Evolutionary conservation across 176 grass and related monocot species (phyloP).

Genomic region (Avena insularis): DNA sequence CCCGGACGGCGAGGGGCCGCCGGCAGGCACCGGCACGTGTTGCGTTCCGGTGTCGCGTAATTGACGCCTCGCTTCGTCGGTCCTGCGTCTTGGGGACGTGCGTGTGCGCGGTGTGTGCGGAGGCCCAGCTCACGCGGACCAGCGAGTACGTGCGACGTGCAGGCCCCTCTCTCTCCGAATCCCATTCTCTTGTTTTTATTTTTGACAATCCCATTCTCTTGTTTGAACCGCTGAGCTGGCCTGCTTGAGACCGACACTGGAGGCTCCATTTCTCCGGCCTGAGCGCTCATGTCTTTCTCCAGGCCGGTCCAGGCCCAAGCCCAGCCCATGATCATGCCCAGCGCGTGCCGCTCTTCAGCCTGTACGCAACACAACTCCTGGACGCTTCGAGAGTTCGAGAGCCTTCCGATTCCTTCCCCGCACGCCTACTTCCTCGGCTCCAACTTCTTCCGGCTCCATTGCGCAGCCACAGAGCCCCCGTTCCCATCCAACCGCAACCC

Average conservation of each 20-base stretch:
- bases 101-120: too few species aligned
- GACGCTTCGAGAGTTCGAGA: slow-evolving; percentile 42
- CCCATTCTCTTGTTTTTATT: too few species aligned
- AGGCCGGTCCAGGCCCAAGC: not conserved
- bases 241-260: not conserved
- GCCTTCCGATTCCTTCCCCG: not conserved
- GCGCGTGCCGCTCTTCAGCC: not conserved
- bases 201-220: too few species aligned
- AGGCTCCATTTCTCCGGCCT: not conserved
- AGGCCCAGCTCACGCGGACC: too few species aligned
- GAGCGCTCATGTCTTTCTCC: not conserved
- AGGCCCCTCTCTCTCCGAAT: too few species aligned
- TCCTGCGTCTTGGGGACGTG: too few species aligned
- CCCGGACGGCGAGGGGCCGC: not conserved
- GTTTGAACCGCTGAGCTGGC: not conserved
- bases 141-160: too few species aligned
- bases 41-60: too few species aligned
- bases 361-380: not conserved
- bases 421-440: not conserved
- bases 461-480: too few species aligned
- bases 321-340: not conserved
- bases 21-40: slow-evolving; percentile 2
- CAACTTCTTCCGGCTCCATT: not conserved
- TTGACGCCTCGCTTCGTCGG: too few species aligned
- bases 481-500: slow-evolving; percentile 1